Base-by-base conservation (phyloP, 2,329 filamentous ascomycete genomes). In the Paecilomyces sp. region DNA sequence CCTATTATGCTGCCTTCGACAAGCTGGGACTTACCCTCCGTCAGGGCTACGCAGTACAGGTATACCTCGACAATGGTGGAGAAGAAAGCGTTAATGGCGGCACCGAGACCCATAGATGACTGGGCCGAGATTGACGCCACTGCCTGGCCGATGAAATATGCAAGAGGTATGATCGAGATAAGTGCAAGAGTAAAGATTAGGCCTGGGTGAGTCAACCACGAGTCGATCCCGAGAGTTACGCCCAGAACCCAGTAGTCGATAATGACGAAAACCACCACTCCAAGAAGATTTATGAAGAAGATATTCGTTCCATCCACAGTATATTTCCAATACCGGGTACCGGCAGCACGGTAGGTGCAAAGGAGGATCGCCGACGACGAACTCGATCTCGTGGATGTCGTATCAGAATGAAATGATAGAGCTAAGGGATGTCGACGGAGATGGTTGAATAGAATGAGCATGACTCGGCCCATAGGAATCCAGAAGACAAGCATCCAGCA, bases 281-380 rank as follows among this genome's bases (percentile, higher is more conserved):
- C 89, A 78, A 97, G 91, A 60, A 99, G 84, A 73, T 99, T 99
- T 80, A 99, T 97, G 65, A 99, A 85, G 78, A 99, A 97, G 71
- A 99, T 96, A 77, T 99, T 99, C 62, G 94, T 99, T 58, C 94
- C 95, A 71, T 99, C 94, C 60, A 99, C 83, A 3, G 94, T 99
- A 77, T 99, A 99, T 77, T 99, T 99, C 93, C 95, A 99, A 80
- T 99, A 99, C 74, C 93, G 93, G 66, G 87, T 82, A 12, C 94
- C 94, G 12, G 95, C 93, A 52, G 94, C 94, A 60, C 95, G 89
- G 77, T 99, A 99, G 5, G 94, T 99, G 82, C 94, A 99, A 34
- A 99, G 83, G 18, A 99, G 81, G 62, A 99, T 93, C 11, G 92
- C 93, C 15, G 89, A 89, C 54, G 91, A 89, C 22, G 89, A 86